A percentile compares a stretch with the other conserved stretches of the same genome.
phyloP scores from a whole-genome alignment of 139 green algal genomes.

The Tetratostichococcus sp. region DNA sequence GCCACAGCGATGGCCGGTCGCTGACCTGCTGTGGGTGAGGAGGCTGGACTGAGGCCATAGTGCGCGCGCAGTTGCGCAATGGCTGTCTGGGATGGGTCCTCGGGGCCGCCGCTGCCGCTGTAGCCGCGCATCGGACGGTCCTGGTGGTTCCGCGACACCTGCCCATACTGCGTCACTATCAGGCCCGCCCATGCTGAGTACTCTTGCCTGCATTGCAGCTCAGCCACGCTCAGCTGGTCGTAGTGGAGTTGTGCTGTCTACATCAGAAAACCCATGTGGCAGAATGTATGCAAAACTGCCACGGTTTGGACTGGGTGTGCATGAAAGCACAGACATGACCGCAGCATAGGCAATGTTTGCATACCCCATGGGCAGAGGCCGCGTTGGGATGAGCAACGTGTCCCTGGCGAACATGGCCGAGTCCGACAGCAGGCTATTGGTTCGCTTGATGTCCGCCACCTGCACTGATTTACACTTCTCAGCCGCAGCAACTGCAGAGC shows the following conservation, averaged over 20 bases:
- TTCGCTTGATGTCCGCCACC: constrained; percentile 82
- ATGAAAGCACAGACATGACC: not conserved
- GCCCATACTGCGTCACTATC: constrained; percentile 55
- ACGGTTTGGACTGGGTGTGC: too few species aligned
- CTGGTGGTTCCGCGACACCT: not conserved
- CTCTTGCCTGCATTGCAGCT: constrained; percentile 25
- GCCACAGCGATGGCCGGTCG: too few species aligned
- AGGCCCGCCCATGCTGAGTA: constrained; percentile 52
- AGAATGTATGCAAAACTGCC: too few species aligned
- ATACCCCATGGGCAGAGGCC: constrained; percentile 57
- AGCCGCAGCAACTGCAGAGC: not conserved
- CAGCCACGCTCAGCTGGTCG: not conserved
- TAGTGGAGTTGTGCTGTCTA: too few species aligned
- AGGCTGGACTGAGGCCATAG: constrained; percentile 26
- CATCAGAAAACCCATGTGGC: too few species aligned
- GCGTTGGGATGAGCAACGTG: constrained; percentile 68
- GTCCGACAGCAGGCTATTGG: constrained; percentile 79
- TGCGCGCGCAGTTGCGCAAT: constrained; percentile 37
- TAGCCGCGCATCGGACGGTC: not conserved
- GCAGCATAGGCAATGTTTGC: constrained; percentile 3
- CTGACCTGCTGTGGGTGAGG: not conserved
- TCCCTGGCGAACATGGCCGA: constrained; percentile 70
- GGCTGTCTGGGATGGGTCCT: constrained; percentile 11
- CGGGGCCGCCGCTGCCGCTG: not conserved
- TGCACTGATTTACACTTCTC: too few species aligned